A percentile compares a stretch with the other conserved stretches of the same genome.
These are phyloP conservation scores for Beauveria australis DNA, from an alignment of 2,329 filamentous ascomycete genomes.

Conservation along the genomic window DNA sequence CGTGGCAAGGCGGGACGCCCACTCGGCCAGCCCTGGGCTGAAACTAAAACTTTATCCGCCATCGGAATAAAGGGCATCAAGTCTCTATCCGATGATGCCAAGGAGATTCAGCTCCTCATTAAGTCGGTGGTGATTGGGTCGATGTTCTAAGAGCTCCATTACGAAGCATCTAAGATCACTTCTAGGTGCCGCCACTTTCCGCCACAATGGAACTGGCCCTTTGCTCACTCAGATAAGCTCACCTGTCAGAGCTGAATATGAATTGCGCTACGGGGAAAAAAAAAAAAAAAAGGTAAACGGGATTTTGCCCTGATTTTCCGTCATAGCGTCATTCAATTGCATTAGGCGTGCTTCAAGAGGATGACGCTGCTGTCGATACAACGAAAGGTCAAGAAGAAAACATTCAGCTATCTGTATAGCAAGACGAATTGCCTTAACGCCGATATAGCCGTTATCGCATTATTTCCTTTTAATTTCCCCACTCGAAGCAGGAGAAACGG, in stretches of 20 bases:
- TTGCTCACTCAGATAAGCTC: not conserved
- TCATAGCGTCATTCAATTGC: not conserved
- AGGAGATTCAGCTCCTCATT: not conserved
- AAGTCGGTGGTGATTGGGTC: not conserved
- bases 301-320: not conserved
- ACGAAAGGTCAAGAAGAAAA: not conserved
- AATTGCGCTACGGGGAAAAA: not conserved
- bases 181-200: not conserved
- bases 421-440: not conserved
- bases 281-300: not conserved
- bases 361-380: not conserved
- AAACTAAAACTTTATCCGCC: not conserved
- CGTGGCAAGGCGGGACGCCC: not conserved
- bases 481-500: not conserved
- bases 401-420: not conserved
- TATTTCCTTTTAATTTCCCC: not conserved
- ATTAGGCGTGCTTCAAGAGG: not conserved
- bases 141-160: not conserved
- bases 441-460: conserved; percentile 1
- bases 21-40: not conserved
- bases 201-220: not conserved
- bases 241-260: not conserved
- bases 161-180: conserved; percentile 1
- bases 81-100: not conserved
- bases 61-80: not conserved